Evolutionary conservation across 441 rosid species (phyloP).

Genomic region (Gossypium schwendimanii): DNA sequence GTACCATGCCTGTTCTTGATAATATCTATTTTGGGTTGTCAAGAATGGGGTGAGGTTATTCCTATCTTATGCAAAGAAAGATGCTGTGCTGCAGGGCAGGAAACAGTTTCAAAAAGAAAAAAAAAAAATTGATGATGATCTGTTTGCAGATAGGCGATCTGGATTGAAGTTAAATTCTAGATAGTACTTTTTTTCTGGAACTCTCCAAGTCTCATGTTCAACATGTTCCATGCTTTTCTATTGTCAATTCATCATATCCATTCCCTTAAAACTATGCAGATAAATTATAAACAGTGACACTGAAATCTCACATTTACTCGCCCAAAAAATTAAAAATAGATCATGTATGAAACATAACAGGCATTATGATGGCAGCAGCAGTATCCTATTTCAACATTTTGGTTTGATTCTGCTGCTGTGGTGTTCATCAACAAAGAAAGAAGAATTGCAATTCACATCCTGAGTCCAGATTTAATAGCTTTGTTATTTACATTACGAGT

Average conservation of each 20-base stretch:
- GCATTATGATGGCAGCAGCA: not conserved
- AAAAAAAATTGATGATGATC: not conserved
- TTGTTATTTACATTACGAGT: not conserved
- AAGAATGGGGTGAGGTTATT: not conserved
- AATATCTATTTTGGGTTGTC: not conserved
- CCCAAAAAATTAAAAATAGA: not conserved
- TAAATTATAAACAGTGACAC: not conserved
- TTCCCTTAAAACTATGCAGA: not conserved
- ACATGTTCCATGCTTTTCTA: not conserved
- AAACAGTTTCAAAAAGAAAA: not conserved
- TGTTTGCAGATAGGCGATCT: not conserved
- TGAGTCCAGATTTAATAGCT: not conserved
- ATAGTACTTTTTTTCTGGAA: constrained; percentile 1
- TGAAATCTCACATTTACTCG: not conserved
- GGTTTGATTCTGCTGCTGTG: not conserved
- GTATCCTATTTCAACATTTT: not conserved
- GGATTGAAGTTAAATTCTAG: not conserved
- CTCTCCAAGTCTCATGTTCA: not conserved
- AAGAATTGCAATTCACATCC: not conserved
- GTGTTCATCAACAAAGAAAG: not conserved
- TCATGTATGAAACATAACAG: not conserved
- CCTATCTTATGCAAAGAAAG: not conserved
- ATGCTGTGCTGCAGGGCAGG: constrained; percentile 4
- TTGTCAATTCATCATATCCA: not conserved
- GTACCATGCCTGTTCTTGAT: not conserved